phyloP scores from a whole-genome alignment of 306 rosid genomes.

The Oxytropis ochrocephala region DNA sequence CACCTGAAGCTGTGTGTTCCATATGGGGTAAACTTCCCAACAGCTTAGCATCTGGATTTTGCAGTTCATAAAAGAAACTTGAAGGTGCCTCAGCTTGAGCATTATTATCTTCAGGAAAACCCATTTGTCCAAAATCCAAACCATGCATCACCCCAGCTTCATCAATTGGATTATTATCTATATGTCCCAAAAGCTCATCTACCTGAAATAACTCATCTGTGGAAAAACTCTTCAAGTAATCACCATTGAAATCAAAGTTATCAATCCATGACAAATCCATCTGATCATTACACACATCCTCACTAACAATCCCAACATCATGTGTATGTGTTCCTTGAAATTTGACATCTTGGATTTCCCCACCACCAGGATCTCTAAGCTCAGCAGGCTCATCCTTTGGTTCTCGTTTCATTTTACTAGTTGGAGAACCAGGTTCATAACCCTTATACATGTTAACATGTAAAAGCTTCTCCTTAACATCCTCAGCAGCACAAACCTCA shows the following conservation, averaged over 20 bases:
- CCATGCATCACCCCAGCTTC: slow-evolving; percentile 22
- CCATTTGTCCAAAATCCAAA: slow-evolving; percentile 15
- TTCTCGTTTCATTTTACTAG: slow-evolving; percentile 25
- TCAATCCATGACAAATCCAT: slow-evolving; percentile 29
- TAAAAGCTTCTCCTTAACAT: slow-evolving; percentile 2
- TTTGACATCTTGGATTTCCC: slow-evolving; percentile 1
- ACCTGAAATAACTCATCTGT: slow-evolving; percentile 61
- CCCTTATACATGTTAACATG: not conserved
- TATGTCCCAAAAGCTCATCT: slow-evolving; percentile 46
- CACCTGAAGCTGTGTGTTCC: slow-evolving; percentile 38
- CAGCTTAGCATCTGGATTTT: slow-evolving; percentile 63
- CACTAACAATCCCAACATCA: not conserved
- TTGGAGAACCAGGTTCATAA: slow-evolving; percentile 23
- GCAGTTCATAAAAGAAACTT: slow-evolving; percentile 35
- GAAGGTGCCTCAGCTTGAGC: slow-evolving; percentile 27
- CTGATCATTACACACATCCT: slow-evolving; percentile 13
- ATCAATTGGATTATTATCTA: slow-evolving; percentile 30
- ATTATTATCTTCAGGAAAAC: not conserved
- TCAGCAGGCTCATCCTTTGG: slow-evolving; percentile 22
- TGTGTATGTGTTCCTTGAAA: not conserved
- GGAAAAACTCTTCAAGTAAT: slow-evolving; percentile 29
- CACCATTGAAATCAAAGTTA: not conserved
- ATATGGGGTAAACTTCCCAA: slow-evolving; percentile 56
- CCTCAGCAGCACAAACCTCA: slow-evolving; percentile 51
- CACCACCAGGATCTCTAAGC: not conserved